Base-by-base conservation (phyloP, 495 filamentous ascomycete genomes). In the Penicillium paxilli region DNA sequence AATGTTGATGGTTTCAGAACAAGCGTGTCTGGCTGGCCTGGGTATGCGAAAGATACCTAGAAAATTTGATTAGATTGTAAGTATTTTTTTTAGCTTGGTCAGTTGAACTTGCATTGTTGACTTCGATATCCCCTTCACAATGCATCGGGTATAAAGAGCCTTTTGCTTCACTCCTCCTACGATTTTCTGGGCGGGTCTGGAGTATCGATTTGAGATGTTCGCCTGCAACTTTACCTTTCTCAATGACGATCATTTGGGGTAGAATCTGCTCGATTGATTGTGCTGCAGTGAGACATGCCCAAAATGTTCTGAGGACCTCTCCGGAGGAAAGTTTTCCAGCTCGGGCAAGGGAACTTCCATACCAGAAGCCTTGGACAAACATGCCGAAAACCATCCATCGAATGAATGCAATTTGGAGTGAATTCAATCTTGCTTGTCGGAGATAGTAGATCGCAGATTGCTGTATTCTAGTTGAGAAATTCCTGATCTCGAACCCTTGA, bases 361-460 rank as follows among this genome's bases (percentile, higher is more conserved):
- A 96, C 83, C 89, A 97, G 59, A 98, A 97, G 0, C 92, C 93
- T 59, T 91, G 83, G 1, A 96, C 88, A 51, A 98, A 96, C 72
- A 98, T 87, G 2, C 78, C 77, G 14, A 91, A 80, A 28, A 85
- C 86, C 71, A 89, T 81, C 57, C 96, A 78, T 38, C 87, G 85
- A 38, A 89, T 78, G 41, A 89, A 80, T 1, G 86, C 83, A 50
- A 89, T 82, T 62, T 96, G 91, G 1, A 82, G 58, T 5, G 89
- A 85, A 59, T 84, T 87, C 8, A 83, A 71, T 35, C 80, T 72
- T 2, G 87, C 89, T 62, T 93, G 89, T 30, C 76, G 69, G 17
- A 83, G 67, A 65, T 92, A 96, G 37, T 80, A 80, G 20, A 66
- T 66, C 23, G 84, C 85, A 1, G 91, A 88, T 20, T 67, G 58